Evolutionary conservation across 345 rosid genomes (phyloP).

Genomic region (Psidium friedrichsthalianum): DNA sequence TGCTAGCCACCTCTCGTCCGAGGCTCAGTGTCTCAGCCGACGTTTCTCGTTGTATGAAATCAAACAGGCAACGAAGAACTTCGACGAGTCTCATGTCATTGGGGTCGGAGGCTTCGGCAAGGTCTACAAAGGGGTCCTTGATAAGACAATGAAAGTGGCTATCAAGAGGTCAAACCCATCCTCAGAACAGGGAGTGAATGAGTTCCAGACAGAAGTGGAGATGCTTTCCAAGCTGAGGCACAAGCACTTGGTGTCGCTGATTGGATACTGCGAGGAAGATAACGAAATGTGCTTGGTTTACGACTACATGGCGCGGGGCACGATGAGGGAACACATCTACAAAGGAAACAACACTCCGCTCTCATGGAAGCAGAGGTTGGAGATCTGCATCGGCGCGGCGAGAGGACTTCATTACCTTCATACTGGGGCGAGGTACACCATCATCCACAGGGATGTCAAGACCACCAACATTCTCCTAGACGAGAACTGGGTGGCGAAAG

Average conservation of each 20-base stretch:
- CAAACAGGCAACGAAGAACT: constrained; percentile 47
- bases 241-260: constrained; percentile 80
- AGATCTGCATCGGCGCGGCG: constrained; percentile 69
- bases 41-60: constrained; percentile 60
- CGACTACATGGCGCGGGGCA: constrained; percentile 86
- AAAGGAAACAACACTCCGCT: constrained; percentile 37
- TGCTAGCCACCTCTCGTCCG: constrained; percentile 36
- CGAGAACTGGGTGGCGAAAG: constrained; percentile 80
- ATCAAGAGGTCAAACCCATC: constrained; percentile 65
- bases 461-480: constrained; percentile 83
- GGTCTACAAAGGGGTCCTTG: constrained; percentile 69
- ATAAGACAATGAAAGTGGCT: constrained; percentile 46
- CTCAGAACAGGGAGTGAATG: constrained; percentile 76
- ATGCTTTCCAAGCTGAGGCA: constrained; percentile 79
- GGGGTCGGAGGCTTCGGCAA: constrained; percentile 94
- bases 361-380: constrained; percentile 66
- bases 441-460: constrained; percentile 90
- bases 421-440: constrained; percentile 80
- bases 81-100: constrained; percentile 53
- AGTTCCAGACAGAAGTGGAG: constrained; percentile 75
- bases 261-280: constrained; percentile 78
- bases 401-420: constrained; percentile 86
- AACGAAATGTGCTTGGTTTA: constrained; percentile 78
- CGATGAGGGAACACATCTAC: constrained; percentile 64
- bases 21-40: constrained; percentile 56